Evolutionary conservation across 495 filamentous ascomycete species (phyloP).

Genomic region (Bacidia rubella): DNA sequence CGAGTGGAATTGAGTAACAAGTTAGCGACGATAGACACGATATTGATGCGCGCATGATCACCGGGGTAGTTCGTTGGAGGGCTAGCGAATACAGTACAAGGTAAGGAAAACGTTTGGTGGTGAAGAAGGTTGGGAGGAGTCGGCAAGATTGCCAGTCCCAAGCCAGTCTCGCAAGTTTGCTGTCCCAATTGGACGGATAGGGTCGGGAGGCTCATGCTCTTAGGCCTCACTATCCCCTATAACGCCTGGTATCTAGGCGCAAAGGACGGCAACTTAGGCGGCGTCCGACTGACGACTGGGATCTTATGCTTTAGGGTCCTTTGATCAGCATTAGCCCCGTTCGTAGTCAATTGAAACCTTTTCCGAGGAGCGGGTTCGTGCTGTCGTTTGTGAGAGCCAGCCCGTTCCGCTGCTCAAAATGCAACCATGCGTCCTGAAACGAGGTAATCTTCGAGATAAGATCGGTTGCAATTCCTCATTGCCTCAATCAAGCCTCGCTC

Average conservation of each 20-base stretch:
- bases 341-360: background rate
- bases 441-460: constrained; percentile 4
- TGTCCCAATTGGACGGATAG: background rate
- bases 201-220: background rate
- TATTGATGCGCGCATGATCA: background rate
- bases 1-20: too few species aligned
- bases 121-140: background rate
- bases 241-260: background rate
- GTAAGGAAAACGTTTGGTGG: background rate
- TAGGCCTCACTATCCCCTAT: background rate
- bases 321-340: too few species aligned
- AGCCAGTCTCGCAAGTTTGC: background rate
- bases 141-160: background rate
- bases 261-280: background rate
- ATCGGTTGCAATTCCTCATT: background rate
- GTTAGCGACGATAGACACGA: too few species aligned
- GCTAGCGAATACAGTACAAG: background rate
- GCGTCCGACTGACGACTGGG: background rate
- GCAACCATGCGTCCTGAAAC: background rate
- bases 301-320: background rate
- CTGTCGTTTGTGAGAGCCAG: background rate
- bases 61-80: background rate
- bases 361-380: constrained; percentile 1
- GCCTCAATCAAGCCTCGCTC: background rate
- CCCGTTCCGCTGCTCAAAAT: background rate